Evolutionary conservation across 2,329 filamentous ascomycete species (phyloP).

Genomic region (Chrysoporthe austroafricana): DNA sequence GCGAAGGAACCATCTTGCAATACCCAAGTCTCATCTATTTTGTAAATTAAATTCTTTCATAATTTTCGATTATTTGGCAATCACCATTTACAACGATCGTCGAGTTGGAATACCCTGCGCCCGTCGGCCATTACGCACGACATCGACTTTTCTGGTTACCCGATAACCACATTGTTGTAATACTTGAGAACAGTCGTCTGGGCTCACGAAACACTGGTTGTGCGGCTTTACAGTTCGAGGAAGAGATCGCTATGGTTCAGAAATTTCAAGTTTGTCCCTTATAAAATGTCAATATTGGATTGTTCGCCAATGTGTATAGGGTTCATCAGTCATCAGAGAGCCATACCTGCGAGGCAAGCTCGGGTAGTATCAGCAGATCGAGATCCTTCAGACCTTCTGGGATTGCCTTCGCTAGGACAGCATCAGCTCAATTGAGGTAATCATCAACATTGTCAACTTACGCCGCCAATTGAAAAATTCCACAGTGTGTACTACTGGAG

Average conservation of each 20-base stretch:
- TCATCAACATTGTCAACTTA: constrained; percentile 70
- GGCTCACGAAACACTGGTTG: constrained; percentile 74
- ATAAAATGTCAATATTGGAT: background rate
- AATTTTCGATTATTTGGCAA: constrained; percentile 63
- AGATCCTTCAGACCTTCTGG: constrained; percentile 62
- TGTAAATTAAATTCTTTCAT: constrained; percentile 63
- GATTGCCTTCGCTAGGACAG: constrained; percentile 58
- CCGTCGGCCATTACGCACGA: constrained; percentile 51
- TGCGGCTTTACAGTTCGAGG: constrained; percentile 68
- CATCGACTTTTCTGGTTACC: constrained; percentile 73
- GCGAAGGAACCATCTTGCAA: constrained; percentile 38
- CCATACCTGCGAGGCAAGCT: constrained; percentile 72
- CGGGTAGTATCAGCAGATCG: constrained; percentile 74
- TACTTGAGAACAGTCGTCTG: constrained; percentile 66
- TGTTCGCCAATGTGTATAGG: background rate
- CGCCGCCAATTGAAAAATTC: constrained; percentile 74
- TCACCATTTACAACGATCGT: constrained; percentile 58
- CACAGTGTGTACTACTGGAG: constrained; percentile 47
- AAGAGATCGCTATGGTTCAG: constrained; percentile 68
- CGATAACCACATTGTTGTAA: constrained; percentile 69
- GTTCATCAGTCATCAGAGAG: too few species aligned
- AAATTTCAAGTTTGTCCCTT: constrained; percentile 81
- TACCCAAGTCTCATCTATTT: constrained; percentile 65
- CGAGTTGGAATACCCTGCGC: constrained; percentile 59
- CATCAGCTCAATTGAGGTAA: constrained; percentile 69